Evolutionary conservation across 2,329 filamentous ascomycete species (phyloP).

Genomic region (Atkinsonella texensis): DNA sequence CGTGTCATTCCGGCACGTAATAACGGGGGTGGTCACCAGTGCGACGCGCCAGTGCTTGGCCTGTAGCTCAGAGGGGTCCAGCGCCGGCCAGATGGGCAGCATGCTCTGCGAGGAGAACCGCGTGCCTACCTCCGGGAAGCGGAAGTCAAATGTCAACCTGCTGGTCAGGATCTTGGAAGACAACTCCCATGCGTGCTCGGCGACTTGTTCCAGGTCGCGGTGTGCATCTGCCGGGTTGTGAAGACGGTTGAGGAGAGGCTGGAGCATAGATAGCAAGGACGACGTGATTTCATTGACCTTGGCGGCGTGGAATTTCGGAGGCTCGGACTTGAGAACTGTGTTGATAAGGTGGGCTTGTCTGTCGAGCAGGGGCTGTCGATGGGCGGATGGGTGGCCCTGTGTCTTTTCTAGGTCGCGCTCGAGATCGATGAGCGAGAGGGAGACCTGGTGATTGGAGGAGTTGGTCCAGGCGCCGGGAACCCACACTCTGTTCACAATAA

Average conservation of each 20-base stretch:
- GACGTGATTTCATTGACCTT: slow-evolving; percentile 31
- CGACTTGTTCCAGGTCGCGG: slow-evolving; percentile 30
- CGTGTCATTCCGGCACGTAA: slow-evolving; percentile 41
- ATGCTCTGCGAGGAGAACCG: slow-evolving; percentile 39
- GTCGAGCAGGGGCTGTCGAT: slow-evolving; percentile 28
- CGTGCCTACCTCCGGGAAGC: slow-evolving; percentile 36
- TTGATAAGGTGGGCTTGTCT: slow-evolving; percentile 25
- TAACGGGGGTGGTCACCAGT: slow-evolving; percentile 40
- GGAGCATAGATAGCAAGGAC: slow-evolving; percentile 23
- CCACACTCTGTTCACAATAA: slow-evolving; percentile 30
- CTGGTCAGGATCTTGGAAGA: slow-evolving; percentile 35
- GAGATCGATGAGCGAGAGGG: slow-evolving; percentile 22
- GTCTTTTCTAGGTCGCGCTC: slow-evolving; percentile 24
- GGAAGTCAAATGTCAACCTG: slow-evolving; percentile 32
- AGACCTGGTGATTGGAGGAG: slow-evolving; percentile 22
- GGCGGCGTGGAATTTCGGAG: slow-evolving; percentile 18
- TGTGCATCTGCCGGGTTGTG: slow-evolving; percentile 24
- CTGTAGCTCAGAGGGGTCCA: slow-evolving; percentile 32
- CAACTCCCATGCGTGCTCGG: slow-evolving; percentile 30
- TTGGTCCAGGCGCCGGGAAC: slow-evolving; percentile 27
- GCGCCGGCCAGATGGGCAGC: slow-evolving; percentile 30
- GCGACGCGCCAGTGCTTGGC: slow-evolving; percentile 39
- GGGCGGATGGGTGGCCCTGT: slow-evolving; percentile 23
- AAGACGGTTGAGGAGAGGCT: slow-evolving; percentile 26
- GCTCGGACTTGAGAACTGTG: slow-evolving; percentile 23